Evolutionary conservation across 108 stramenopile genomes (phyloP).

Genomic region (Cyclotella cryptica): DNA sequence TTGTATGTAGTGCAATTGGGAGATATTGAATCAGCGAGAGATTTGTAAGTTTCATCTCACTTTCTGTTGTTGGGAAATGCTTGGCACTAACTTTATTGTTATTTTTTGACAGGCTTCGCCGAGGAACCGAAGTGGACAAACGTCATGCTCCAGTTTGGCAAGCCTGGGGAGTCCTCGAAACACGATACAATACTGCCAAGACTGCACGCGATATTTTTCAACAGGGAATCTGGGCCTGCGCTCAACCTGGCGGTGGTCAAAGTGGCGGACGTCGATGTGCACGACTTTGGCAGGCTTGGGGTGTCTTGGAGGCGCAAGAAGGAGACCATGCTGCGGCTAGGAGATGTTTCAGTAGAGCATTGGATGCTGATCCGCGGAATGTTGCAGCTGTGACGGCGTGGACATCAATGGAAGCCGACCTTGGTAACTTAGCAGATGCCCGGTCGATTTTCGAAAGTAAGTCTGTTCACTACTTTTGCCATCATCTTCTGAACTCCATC

Average conservation of each 20-base stretch:
- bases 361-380: conserved; percentile 89
- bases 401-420: conserved; percentile 80
- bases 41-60: conserved; percentile 56
- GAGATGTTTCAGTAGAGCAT: conserved; percentile 83
- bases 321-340: conserved; percentile 85
- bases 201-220: conserved; percentile 85
- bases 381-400: conserved; percentile 87
- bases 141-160: conserved; percentile 90
- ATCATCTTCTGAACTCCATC: neutral
- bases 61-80: neutral
- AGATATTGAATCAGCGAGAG: conserved; percentile 82
- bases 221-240: conserved; percentile 91
- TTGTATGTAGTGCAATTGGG: conserved; percentile 86
- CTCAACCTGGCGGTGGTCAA: conserved; percentile 79
- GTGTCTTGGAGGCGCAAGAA: conserved; percentile 81
- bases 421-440: conserved; percentile 77
- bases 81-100: neutral
- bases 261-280: conserved; percentile 88
- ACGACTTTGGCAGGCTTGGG: conserved; percentile 92
- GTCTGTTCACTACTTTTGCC: neutral
- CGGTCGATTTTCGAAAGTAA: conserved; percentile 72
- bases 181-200: conserved; percentile 71
- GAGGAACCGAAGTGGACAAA: conserved; percentile 81
- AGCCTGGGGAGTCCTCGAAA: conserved; percentile 94
- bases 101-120: conserved; percentile 48